A percentile compares a stretch with the other conserved stretches of the same genome.
Conservation (phyloP, 805 yeast species). For the Ogataea polymorpha region DNA sequence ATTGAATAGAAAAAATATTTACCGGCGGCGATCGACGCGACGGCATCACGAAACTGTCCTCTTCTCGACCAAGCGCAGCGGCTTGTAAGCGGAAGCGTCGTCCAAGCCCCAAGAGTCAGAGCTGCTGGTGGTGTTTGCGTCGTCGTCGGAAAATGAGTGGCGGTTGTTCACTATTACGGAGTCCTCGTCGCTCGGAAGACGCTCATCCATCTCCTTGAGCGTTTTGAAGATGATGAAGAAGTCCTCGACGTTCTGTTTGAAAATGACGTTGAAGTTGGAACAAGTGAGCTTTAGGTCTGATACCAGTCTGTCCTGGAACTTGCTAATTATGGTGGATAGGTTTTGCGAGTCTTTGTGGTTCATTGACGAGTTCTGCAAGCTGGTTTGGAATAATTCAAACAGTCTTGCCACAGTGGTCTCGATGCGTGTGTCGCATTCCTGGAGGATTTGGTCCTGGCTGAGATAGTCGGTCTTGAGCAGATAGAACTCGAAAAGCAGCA, state of each 20-base stretch:
- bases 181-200: slow-evolving; percentile 6
- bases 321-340: slow-evolving; percentile 14
- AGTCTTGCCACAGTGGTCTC: slow-evolving; percentile 14
- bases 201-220: slow-evolving; percentile 20
- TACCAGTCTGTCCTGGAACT: slow-evolving; percentile 20
- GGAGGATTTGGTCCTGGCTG: slow-evolving; percentile 16
- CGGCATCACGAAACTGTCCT: slow-evolving; percentile 3
- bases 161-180: slow-evolving; percentile 8
- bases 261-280: slow-evolving; percentile 20
- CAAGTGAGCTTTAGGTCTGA: slow-evolving; percentile 24
- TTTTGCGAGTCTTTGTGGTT: slow-evolving; percentile 11
- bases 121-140: neutral
- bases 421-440: slow-evolving; percentile 23
- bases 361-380: slow-evolving; percentile 8
- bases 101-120: slow-evolving; percentile 18
- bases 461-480: slow-evolving; percentile 19
- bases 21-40: slow-evolving; percentile 9
- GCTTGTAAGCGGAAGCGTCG: slow-evolving; percentile 13
- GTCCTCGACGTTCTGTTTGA: slow-evolving; percentile 28
- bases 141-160: slow-evolving; percentile 13
- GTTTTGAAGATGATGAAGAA: slow-evolving; percentile 28
- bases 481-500: slow-evolving; percentile 29
- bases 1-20: neutral
- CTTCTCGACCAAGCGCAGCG: slow-evolving; percentile 20
- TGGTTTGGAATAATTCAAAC: slow-evolving; percentile 14